Conservation (phyloP, 805 yeast genomes). For the Kuraishia borneana region DNA sequence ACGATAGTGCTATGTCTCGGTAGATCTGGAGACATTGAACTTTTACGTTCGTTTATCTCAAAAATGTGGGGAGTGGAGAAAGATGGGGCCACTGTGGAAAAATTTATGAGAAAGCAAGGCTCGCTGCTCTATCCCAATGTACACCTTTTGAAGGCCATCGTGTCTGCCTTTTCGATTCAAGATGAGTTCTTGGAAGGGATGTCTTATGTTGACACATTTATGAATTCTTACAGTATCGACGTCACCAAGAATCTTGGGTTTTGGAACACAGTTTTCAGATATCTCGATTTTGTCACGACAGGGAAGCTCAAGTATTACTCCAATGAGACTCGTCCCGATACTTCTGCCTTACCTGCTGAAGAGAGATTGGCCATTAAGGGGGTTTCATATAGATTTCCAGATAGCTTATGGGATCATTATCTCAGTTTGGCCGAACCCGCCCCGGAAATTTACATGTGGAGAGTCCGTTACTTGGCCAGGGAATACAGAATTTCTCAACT, state of each 20-base stretch:
- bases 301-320: constrained; percentile 9
- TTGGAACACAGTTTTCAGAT: constrained; percentile 15
- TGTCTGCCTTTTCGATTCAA: constrained; percentile 18
- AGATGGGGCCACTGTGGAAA: constrained; percentile 1
- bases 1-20: constrained; percentile 17
- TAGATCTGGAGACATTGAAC: constrained; percentile 12
- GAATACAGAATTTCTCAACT: not conserved
- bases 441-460: not conserved
- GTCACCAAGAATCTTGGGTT: constrained; percentile 10
- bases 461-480: not conserved
- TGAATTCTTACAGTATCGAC: constrained; percentile 11
- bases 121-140: constrained; percentile 14
- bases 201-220: constrained; percentile 11
- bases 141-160: constrained; percentile 12
- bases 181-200: constrained; percentile 17
- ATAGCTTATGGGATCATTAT: constrained; percentile 3
- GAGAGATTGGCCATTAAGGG: constrained; percentile 4
- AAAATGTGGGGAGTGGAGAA: constrained; percentile 16
- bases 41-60: constrained; percentile 13
- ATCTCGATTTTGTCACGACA: constrained; percentile 11
- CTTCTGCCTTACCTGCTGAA: constrained; percentile 9
- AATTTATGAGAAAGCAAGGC: not conserved
- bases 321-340: constrained; percentile 12
- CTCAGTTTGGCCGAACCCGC: not conserved
- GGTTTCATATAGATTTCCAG: not conserved